Percentiles rank a stretch among this genome's conserved stretches.
Evolutionary conservation across 2,329 filamentous ascomycete species (phyloP).

Genomic region (Sporothrix pallida): DNA sequence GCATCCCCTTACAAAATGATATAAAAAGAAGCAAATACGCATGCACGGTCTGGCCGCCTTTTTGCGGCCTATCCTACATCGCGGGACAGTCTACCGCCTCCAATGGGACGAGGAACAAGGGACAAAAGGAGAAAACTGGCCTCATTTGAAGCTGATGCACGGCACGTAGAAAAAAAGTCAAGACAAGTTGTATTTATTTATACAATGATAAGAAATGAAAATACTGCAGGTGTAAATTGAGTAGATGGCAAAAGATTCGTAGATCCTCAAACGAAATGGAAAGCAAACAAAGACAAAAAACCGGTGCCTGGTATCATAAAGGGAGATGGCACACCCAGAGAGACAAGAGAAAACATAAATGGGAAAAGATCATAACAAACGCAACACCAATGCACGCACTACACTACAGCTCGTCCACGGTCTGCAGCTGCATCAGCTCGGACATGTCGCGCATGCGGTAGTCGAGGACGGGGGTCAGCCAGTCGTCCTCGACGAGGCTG

Average conservation of each 20-base stretch:
- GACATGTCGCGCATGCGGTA: constrained; percentile 68
- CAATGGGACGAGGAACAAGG: too few species aligned
- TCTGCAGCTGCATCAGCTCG: constrained; percentile 48
- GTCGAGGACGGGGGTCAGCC: constrained; percentile 66
- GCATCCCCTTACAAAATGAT: too few species aligned
- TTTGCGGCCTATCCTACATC: background rate
- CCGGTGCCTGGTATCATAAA: constrained; percentile 32
- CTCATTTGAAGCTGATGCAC: too few species aligned
- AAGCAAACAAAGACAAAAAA: background rate
- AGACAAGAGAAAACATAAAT: background rate
- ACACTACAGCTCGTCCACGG: constrained; percentile 8
- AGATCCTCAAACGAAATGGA: background rate
- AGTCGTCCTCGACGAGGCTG: constrained; percentile 66
- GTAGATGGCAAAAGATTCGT: background rate
- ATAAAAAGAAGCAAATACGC: background rate
- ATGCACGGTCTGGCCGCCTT: background rate
- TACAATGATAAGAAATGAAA: background rate
- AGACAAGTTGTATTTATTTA: background rate
- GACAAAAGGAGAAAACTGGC: too few species aligned
- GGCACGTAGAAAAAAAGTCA: too few species aligned
- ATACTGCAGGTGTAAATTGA: background rate
- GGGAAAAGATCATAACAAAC: background rate
- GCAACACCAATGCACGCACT: background rate
- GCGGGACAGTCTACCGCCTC: background rate
- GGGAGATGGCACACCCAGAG: constrained; percentile 23